Percentiles rank a stretch among this genome's conserved stretches.
Conservation (phyloP, 2,329 filamentous ascomycete genomes). For the Alternaria burnsii region DNA sequence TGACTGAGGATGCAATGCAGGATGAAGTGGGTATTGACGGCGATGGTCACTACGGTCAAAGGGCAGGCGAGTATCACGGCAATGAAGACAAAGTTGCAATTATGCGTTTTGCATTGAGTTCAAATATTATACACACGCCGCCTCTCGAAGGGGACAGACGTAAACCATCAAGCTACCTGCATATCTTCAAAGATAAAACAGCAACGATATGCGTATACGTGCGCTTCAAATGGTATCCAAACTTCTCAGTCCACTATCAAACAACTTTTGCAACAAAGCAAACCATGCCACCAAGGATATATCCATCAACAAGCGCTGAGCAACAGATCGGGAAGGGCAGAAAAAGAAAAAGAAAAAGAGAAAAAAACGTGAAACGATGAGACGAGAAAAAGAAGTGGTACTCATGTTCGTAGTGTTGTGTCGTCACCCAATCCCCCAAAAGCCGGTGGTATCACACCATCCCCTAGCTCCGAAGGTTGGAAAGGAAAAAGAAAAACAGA, state of each 20-base stretch:
- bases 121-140: constrained; percentile 1
- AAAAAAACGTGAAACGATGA: constrained; percentile 12
- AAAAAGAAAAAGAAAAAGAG: constrained; percentile 1
- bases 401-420: constrained; percentile 30
- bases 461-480: constrained; percentile 11
- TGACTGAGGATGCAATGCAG: background rate
- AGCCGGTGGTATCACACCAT: constrained; percentile 22
- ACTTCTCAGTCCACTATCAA: background rate
- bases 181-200: background rate
- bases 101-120: constrained; percentile 6
- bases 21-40: background rate
- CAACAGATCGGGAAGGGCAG: background rate
- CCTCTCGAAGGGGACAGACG: background rate
- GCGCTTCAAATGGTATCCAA: constrained; percentile 1
- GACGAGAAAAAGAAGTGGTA: constrained; percentile 15
- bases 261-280: constrained; percentile 8
- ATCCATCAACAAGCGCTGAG: constrained; percentile 1
- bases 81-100: background rate
- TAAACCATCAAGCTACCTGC: constrained; percentile 1
- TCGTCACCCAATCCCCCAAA: constrained; percentile 22
- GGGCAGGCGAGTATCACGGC: background rate
- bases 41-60: background rate
- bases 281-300: constrained; percentile 6
- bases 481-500: constrained; percentile 13
- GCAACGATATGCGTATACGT: background rate